Evolutionary conservation across 208 protist species (phyloP), one percentile per base, ranked within the genome.

Genomic region (Crithidia thermophila): DNA sequence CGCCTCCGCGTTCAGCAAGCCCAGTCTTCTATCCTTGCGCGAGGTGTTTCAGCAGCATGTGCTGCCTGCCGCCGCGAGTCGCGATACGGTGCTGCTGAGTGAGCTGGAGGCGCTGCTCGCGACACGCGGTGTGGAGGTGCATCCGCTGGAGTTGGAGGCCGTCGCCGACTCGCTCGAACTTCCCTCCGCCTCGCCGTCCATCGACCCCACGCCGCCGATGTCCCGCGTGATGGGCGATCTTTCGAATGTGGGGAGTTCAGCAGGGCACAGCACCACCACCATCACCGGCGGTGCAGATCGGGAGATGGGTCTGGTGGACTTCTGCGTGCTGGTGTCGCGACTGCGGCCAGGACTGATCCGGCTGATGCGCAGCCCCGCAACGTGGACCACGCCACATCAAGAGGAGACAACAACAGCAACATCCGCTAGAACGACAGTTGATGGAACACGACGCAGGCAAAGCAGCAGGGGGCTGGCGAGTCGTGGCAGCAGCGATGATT

Each of bases 251-350:
- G n/a, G n/a, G n/a, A 51, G 8, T 7, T n/a, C 36, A 30, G 31
- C 27, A 8, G 25, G n/a, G 25, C 3, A 20, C 36, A 58, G 14
- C 21, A 55, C 57, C 47, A 30, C 45, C 6, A 75, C 69, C 30
- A 21, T 53, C 6, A 67, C 58, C 21, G 58, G 61, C 13, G 67
- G 66, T 9, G 37, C 37, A 5, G 67, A 80, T 37, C 40, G 56
- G 13, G 40, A 34, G 30, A 53, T 86, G 33, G 69, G 42, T 8
- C 50, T 78, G 27, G 74, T 82, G 14, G 86, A 92, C 49, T 89
- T 92, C 30, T 92, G 86, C 42, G 71, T 92, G 21, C 51, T 92
- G 13, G 75, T 92, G 27, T 87, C 86, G 13, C 86, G 86, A 13
- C 77, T 92, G 55, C 77, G 79, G 0, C 79, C 83, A 4, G 51